Conservation (phyloP, 805 yeast species). For the Candida railenensis region DNA sequence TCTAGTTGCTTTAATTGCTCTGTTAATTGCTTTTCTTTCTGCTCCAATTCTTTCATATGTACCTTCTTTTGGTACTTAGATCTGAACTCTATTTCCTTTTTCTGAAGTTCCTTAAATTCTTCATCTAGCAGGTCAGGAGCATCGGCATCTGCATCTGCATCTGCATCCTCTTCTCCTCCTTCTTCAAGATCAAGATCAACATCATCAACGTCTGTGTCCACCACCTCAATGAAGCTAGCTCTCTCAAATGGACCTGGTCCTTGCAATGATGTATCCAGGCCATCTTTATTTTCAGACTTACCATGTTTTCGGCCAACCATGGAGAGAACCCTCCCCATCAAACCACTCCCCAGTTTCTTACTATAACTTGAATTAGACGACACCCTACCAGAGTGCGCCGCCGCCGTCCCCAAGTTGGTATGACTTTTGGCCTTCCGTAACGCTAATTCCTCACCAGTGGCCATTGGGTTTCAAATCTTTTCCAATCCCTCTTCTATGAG, state of each 20-base stretch:
- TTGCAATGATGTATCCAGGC: background rate
- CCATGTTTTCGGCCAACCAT: slow-evolving; percentile 4
- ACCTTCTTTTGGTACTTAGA: background rate
- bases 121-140: slow-evolving; percentile 4
- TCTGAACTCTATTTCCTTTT: slow-evolving; percentile 1
- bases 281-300: background rate
- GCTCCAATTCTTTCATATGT: slow-evolving; percentile 4
- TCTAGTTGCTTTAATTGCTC: slow-evolving; percentile 5
- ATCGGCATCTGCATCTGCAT: background rate
- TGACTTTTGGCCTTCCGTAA: slow-evolving; percentile 2
- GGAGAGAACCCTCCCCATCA: slow-evolving; percentile 5
- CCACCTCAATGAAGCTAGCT: slow-evolving; percentile 1
- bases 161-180: background rate
- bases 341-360: slow-evolving; percentile 1
- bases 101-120: slow-evolving; percentile 5
- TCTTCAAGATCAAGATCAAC: background rate
- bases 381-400: background rate
- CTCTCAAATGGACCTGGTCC: slow-evolving; percentile 1
- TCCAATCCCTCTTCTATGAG: too few species aligned
- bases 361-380: background rate
- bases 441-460: slow-evolving; percentile 1
- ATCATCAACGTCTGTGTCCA: background rate
- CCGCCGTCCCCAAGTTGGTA: background rate
- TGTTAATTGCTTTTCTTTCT: background rate
- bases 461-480: background rate